A percentile compares a stretch with the other conserved stretches of the same genome.
These are phyloP conservation scores for Isabelozyma gotoi DNA, from an alignment of 805 yeast species.

Conservation along the genomic window DNA sequence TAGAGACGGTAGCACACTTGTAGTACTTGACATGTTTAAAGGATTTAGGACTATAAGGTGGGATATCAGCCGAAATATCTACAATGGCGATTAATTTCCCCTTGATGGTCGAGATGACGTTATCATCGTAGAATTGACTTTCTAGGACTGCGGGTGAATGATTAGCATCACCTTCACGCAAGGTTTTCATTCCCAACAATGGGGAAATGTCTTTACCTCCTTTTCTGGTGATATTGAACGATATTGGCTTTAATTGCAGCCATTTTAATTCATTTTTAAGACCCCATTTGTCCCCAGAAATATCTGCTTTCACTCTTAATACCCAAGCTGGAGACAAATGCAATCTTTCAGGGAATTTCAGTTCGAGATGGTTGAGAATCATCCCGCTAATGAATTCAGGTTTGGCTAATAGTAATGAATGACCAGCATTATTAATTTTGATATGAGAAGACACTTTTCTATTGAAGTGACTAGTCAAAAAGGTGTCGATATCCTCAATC, in stretches of 20 bases:
- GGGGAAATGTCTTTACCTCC: slow-evolving; percentile 39
- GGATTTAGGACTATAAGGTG: slow-evolving; percentile 65
- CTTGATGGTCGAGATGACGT: slow-evolving; percentile 8
- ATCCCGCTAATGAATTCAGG: slow-evolving; percentile 66
- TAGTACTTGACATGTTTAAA: slow-evolving; percentile 56
- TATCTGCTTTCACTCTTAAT: slow-evolving; percentile 57
- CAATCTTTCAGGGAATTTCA: slow-evolving; percentile 43
- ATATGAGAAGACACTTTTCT: slow-evolving; percentile 32
- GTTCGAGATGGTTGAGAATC: slow-evolving; percentile 56
- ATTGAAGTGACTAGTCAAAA: slow-evolving; percentile 20
- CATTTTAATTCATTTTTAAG: slow-evolving; percentile 74
- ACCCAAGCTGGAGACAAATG: slow-evolving; percentile 73
- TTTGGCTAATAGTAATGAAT: slow-evolving; percentile 59
- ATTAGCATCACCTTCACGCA: slow-evolving; percentile 57
- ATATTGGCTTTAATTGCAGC: slow-evolving; percentile 54
- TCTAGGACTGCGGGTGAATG: slow-evolving; percentile 65
- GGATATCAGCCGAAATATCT: slow-evolving; percentile 69
- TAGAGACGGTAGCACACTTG: slow-evolving; percentile 77
- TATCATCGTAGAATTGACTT: slow-evolving; percentile 27
- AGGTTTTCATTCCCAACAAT: slow-evolving; percentile 71
- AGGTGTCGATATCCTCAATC: slow-evolving; percentile 28
- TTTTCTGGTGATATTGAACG: slow-evolving; percentile 37
- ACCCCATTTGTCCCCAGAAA: slow-evolving; percentile 76
- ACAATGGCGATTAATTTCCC: slow-evolving; percentile 55
- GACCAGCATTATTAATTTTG: slow-evolving; percentile 56